phyloP scores from a whole-genome alignment of 805 yeast genomes.

The Barnettozyma vustinii region DNA sequence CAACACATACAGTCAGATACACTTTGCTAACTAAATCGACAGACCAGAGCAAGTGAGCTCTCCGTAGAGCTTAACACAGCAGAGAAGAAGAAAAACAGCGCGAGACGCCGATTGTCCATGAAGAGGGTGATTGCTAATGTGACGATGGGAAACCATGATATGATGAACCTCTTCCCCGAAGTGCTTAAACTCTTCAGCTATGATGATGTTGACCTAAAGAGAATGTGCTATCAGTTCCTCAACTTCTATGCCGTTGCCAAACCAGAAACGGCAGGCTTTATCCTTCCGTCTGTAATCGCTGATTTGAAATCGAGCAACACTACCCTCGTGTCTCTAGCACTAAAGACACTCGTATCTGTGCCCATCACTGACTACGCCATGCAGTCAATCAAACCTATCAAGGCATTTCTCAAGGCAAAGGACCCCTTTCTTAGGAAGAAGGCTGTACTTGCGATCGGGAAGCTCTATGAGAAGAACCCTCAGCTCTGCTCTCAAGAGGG shows the following conservation, averaged over 20 bases:
- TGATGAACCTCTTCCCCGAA: constrained; percentile 62
- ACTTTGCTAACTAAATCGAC: constrained; percentile 7
- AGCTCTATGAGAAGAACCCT: constrained; percentile 54
- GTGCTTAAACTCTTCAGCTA: constrained; percentile 46
- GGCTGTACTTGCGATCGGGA: constrained; percentile 66
- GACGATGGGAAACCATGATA: constrained; percentile 76
- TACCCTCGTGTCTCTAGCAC: constrained; percentile 49
- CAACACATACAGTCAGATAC: not conserved
- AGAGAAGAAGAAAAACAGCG: constrained; percentile 34
- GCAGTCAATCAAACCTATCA: constrained; percentile 37
- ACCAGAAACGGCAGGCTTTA: constrained; percentile 49
- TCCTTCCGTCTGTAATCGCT: constrained; percentile 47
- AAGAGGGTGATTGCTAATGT: constrained; percentile 78
- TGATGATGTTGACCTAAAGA: constrained; percentile 64
- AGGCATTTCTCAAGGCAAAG: constrained; percentile 35
- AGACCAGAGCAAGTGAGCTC: constrained; percentile 28
- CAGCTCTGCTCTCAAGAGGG: constrained; percentile 36
- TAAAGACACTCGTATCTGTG: constrained; percentile 59
- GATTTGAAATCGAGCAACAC: constrained; percentile 49
- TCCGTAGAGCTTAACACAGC: constrained; percentile 27
- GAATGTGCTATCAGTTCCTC: constrained; percentile 65
- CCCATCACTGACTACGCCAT: constrained; percentile 46
- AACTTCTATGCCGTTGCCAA: constrained; percentile 53
- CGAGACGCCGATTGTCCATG: constrained; percentile 44
- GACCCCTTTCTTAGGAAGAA: constrained; percentile 62